A percentile compares a stretch with the other conserved stretches of the same genome.
phyloP scores from a whole-genome alignment of 1,284 basidiomycete species.

The Pseudozyma sp. region DNA sequence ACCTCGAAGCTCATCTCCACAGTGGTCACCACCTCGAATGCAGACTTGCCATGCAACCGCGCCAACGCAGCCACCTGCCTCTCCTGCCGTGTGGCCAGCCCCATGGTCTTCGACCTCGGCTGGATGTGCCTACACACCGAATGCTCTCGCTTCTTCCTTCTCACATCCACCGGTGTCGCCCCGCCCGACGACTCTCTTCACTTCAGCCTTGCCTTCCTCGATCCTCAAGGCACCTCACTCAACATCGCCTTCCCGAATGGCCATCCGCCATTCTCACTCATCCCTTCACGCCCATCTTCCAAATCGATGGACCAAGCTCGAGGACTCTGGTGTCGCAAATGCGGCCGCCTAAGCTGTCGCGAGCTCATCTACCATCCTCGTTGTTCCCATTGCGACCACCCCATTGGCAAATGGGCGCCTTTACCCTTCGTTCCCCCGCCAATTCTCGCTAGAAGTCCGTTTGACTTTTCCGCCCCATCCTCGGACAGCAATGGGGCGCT shows the following conservation, averaged over 20 bases:
- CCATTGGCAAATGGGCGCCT: slow-evolving; percentile 18
- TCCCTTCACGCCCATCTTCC: slow-evolving; percentile 9
- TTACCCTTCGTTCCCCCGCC: slow-evolving; percentile 23
- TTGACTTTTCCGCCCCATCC: slow-evolving; percentile 11
- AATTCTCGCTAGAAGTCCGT: neutral
- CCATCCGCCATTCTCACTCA: slow-evolving; percentile 25
- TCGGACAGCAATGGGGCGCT: neutral
- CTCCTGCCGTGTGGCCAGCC: slow-evolving; percentile 12
- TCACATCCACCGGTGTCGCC: neutral
- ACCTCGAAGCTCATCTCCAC: slow-evolving; percentile 16
- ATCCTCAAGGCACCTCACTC: slow-evolving; percentile 8
- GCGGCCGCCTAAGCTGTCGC: slow-evolving; percentile 44
- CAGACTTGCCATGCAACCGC: slow-evolving; percentile 13
- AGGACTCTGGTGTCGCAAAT: slow-evolving; percentile 38
- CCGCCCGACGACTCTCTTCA: slow-evolving; percentile 6
- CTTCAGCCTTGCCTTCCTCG: slow-evolving; percentile 19
- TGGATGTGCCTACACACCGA: slow-evolving; percentile 46
- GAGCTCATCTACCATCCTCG: slow-evolving; percentile 29
- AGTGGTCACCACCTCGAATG: slow-evolving; percentile 1
- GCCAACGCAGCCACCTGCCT: slow-evolving; percentile 21
- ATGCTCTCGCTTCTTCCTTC: slow-evolving; percentile 37
- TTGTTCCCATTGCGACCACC: slow-evolving; percentile 31
- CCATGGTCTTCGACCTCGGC: slow-evolving; percentile 29
- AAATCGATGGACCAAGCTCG: slow-evolving; percentile 28
- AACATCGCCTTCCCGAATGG: slow-evolving; percentile 18